phyloP scores from a whole-genome alignment of 306 rosid genomes.

The Heteromeles arbutifolia region DNA sequence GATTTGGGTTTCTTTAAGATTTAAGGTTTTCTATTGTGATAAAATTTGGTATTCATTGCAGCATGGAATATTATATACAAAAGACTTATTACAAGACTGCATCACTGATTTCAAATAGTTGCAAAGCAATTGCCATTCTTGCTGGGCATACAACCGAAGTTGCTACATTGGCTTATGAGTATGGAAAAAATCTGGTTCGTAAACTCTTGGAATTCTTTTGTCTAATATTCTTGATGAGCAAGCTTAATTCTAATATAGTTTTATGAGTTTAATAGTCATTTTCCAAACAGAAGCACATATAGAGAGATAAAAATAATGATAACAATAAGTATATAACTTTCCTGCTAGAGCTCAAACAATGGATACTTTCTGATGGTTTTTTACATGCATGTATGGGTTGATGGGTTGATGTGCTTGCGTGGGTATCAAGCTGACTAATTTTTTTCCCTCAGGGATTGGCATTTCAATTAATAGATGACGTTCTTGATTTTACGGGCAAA shows the following conservation, averaged over 20 bases:
- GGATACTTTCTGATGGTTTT: neutral
- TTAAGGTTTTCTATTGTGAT: neutral
- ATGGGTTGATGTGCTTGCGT: neutral
- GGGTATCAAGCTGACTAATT: neutral
- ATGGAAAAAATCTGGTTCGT: constrained; percentile 95
- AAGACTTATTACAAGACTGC: constrained; percentile 95
- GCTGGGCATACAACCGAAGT: constrained; percentile 92
- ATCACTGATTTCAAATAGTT: constrained; percentile 87
- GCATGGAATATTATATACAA: constrained; percentile 90
- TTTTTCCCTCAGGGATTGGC: constrained; percentile 78
- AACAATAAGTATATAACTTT: neutral
- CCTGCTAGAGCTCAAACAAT: neutral
- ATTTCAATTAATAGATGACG: constrained; percentile 84
- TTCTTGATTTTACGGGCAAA: constrained; percentile 88
- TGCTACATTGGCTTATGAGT: constrained; percentile 73
- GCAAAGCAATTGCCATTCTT: constrained; percentile 94
- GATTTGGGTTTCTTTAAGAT: neutral
- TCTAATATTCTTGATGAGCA: neutral
- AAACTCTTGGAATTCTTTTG: constrained; percentile 18
- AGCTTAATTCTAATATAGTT: constrained; percentile 7
- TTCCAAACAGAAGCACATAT: neutral
- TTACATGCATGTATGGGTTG: neutral
- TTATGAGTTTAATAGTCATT: neutral
- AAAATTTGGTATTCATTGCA: constrained; percentile 29
- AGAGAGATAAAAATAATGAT: neutral